phyloP scores from a whole-genome alignment of 176 grass and related monocot species.

The bread wheat (Triticum aestivum) region DNA sequence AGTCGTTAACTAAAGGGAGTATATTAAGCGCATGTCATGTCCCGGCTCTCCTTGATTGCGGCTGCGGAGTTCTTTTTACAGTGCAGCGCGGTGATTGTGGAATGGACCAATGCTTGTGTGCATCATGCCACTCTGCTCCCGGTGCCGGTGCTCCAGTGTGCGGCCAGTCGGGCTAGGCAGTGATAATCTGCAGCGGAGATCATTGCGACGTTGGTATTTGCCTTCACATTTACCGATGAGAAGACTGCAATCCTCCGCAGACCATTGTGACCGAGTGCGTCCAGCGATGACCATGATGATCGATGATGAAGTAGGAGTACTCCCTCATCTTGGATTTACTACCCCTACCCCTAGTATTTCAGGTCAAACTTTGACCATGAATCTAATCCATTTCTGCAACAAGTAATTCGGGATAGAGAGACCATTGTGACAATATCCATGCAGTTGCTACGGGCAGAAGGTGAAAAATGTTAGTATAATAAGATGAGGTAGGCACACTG shows the following conservation, averaged over 20 bases:
- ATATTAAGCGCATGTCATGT: background rate
- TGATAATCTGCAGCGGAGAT: background rate
- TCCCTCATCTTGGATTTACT: too few relatives aligned
- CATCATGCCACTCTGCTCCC: too few relatives aligned
- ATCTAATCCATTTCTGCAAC: too few relatives aligned
- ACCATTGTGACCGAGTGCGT: background rate
- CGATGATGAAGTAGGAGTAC: background rate
- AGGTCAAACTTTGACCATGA: too few relatives aligned
- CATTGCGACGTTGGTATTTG: background rate
- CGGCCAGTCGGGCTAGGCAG: too few relatives aligned
- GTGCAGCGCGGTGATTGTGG: background rate
- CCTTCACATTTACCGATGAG: slow-evolving; percentile 6
- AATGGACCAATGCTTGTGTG: background rate
- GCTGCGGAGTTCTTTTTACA: background rate
- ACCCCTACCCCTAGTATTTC: too few relatives aligned
- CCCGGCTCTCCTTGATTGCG: background rate
- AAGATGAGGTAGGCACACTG: too few relatives aligned
- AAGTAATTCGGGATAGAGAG: too few relatives aligned
- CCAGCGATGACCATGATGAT: background rate
- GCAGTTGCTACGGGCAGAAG: too few relatives aligned
- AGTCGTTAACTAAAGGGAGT: background rate
- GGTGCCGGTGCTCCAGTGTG: background rate
- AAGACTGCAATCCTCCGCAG: slow-evolving; percentile 22
- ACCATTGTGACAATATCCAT: too few relatives aligned
- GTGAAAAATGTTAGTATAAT: too few relatives aligned